Base-by-base conservation (phyloP, 2,329 filamentous ascomycete genomes). In the Annulohypoxylon truncatum region DNA sequence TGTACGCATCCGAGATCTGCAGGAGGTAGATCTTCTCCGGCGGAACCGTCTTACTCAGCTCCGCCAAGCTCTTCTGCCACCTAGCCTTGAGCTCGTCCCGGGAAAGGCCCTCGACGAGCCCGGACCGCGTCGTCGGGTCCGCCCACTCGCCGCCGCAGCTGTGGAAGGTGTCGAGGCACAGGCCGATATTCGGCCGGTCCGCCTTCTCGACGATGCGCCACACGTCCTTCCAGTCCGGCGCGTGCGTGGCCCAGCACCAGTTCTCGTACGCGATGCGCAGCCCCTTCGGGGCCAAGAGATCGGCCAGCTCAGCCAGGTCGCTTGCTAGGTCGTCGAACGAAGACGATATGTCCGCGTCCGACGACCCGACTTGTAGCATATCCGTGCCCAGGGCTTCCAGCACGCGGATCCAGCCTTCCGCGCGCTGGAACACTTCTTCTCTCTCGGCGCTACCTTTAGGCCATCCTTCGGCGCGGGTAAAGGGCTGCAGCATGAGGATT, bases 111-210 rank as follows among this genome's bases (percentile, higher is more conserved):
- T 90, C 86, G 0, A 89, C 77, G 1, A 88, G 71, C 0, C 91
- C 91, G 0, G 86, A 88, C 1, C 76, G 57, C 0, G 89, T 92
- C 0, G 86, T 89, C 0, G 92, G 92, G 70, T 94, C 90, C 0
- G 82, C 91, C 85, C 87, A 94, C 74, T 94, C 91, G 1, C 89
- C 86, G 0, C 90, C 91, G 0, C 87, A 89, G 1, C 86, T 90
- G 74, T 94, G 91, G 79, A 94, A 94, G 0, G 91, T 94, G 71
- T 95, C 91, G 1, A 95, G 84, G 70, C 91, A 94, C 0, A 94
- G 80, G 0, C 92, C 91, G 9, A 93, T 81, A 66, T 94, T 94
- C 0, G 83, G 81, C 2, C 88, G 79, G 69, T 92, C 79, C 1
- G 89, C 89, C 46, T 82, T 82, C 67, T 85, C 74, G 3, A 92